A percentile compares a stretch with the other conserved stretches of the same genome.
These are phyloP conservation scores for Ophiocordyceps camponoti-leonardi DNA, from an alignment of 2,329 filamentous ascomycete genomes.

Conservation along the genomic window DNA sequence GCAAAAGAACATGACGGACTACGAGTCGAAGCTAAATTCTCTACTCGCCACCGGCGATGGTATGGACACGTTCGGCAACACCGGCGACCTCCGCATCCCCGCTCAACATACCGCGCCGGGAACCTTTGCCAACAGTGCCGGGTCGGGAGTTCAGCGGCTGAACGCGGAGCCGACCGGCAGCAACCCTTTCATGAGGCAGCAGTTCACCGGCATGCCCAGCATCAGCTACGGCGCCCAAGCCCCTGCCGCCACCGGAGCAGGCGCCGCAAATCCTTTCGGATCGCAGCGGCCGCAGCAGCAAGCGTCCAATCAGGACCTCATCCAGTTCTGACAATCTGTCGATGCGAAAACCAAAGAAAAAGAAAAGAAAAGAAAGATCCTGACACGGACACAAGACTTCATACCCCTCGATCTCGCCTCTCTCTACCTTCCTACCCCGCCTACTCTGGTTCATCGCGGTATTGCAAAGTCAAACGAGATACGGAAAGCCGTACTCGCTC, in stretches of 20 bases:
- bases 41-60: constrained; percentile 78
- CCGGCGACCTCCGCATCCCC: constrained; percentile 88
- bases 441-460: constrained; percentile 1
- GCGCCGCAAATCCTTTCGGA: constrained; percentile 42
- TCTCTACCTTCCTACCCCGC: neutral
- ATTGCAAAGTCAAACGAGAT: neutral
- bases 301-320: constrained; percentile 38
- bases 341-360: neutral
- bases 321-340: constrained; percentile 34
- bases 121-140: constrained; percentile 91
- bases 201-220: constrained; percentile 63
- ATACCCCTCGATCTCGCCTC: neutral
- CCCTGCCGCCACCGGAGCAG: constrained; percentile 37
- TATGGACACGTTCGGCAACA: constrained; percentile 93
- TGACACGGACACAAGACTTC: neutral
- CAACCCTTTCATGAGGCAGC: constrained; percentile 77
- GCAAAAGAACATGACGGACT: constrained; percentile 40
- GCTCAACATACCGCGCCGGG: constrained; percentile 93
- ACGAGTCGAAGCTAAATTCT: constrained; percentile 65
- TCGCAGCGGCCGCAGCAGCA: constrained; percentile 28
- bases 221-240: constrained; percentile 33
- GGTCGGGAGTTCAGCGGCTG: constrained; percentile 56
- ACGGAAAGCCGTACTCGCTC: neutral
- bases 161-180: constrained; percentile 57
- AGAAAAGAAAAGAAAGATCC: neutral